phyloP scores from a whole-genome alignment of 768 basidiomycete genomes.

The Grammothele lineata region DNA sequence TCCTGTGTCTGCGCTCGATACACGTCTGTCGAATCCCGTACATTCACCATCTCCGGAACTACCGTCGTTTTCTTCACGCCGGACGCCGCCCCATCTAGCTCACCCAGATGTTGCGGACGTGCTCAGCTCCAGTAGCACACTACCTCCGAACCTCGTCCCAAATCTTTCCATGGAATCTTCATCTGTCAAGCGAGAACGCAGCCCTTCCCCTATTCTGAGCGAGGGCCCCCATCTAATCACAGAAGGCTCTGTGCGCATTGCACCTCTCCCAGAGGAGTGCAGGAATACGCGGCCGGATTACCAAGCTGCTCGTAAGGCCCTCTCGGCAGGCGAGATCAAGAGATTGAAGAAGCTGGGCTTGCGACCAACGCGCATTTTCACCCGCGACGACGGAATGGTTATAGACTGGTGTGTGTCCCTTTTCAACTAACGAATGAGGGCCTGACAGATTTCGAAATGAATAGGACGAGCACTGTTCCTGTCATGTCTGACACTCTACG shows the following conservation, averaged over 20 bases:
- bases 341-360: slow-evolving; percentile 10
- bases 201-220: slow-evolving; percentile 8
- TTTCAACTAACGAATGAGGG: too few species aligned
- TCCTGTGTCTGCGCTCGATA: too few species aligned
- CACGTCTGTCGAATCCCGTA: too few species aligned
- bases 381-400: slow-evolving; percentile 20
- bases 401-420: slow-evolving; percentile 23
- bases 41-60: too few species aligned
- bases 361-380: slow-evolving; percentile 11
- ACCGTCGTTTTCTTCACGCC: too few species aligned
- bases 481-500: slow-evolving; percentile 19
- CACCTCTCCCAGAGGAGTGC: slow-evolving; percentile 15
- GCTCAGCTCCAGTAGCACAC: too few species aligned
- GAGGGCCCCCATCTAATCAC: slow-evolving; percentile 4
- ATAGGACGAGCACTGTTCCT: slow-evolving; percentile 13
- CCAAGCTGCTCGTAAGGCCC: slow-evolving; percentile 8
- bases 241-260: slow-evolving; percentile 13
- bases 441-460: too few species aligned
- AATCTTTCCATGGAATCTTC: too few species aligned
- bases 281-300: not conserved
- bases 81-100: too few species aligned
- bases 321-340: slow-evolving; percentile 5
- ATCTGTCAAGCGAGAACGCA: slow-evolving; percentile 18
- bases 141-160: too few species aligned
- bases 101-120: too few species aligned